Conservation (phyloP, 2,329 filamentous ascomycete genomes). For the Chaetoscypha palmicola region DNA sequence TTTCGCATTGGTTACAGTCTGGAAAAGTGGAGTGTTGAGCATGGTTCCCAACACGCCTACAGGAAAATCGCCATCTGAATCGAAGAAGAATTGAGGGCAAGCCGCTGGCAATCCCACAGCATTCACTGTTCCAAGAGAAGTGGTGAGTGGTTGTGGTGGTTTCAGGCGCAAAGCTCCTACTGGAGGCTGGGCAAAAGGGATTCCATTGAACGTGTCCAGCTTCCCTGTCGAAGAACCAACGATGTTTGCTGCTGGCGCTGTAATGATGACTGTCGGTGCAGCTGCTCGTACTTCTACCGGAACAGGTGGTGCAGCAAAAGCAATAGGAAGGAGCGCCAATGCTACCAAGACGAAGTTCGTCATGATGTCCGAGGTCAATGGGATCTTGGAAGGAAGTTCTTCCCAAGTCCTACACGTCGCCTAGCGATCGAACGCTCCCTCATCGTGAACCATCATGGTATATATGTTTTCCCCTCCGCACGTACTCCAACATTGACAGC, state of each 20-base stretch:
- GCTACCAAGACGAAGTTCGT: slow-evolving; percentile 8
- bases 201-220: slow-evolving; percentile 38
- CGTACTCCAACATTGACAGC: no score
- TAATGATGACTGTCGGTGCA: slow-evolving; percentile 10
- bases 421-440: no score
- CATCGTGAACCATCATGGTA: no score
- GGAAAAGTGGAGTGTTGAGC: slow-evolving; percentile 50
- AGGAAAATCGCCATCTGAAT: slow-evolving; percentile 37
- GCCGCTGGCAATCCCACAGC: slow-evolving; percentile 51
- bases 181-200: slow-evolving; percentile 68
- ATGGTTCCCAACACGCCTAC: slow-evolving; percentile 37
- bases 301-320: slow-evolving; percentile 5
- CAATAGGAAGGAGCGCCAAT: slow-evolving; percentile 1
- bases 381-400: no score
- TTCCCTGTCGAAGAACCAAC: slow-evolving; percentile 1
- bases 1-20: slow-evolving; percentile 43
- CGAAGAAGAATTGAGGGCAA: slow-evolving; percentile 67
- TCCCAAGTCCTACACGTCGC: no score
- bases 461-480: no score
- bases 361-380: neutral
- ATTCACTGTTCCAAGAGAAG: slow-evolving; percentile 51
- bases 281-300: slow-evolving; percentile 1
- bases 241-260: slow-evolving; percentile 13
- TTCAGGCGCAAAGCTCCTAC: slow-evolving; percentile 59
- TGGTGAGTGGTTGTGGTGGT: slow-evolving; percentile 55